A percentile compares a stretch with the other conserved stretches of the same genome.
These are phyloP conservation scores for Trametes gibbosa DNA, from an alignment of 768 basidiomycete species.

Conservation along the genomic window DNA sequence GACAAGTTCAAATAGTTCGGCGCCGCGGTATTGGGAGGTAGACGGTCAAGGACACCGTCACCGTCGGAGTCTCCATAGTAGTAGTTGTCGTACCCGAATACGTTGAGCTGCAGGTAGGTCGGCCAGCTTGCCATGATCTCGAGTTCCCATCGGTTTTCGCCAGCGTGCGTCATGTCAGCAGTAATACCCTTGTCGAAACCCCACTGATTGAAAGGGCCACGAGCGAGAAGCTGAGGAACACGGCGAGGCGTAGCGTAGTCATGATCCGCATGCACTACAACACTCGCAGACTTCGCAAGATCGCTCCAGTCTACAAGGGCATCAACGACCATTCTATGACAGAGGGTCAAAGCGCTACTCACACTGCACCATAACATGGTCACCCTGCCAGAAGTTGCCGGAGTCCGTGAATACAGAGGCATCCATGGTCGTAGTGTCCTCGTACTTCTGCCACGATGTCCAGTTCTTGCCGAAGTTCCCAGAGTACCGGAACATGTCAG, in stretches of 20 bases:
- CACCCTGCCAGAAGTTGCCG: slow-evolving; percentile 70
- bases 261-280: slow-evolving; percentile 76
- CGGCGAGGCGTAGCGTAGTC: slow-evolving; percentile 63
- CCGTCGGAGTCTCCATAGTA: slow-evolving; percentile 90
- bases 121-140: slow-evolving; percentile 93
- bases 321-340: background rate
- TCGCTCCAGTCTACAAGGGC: slow-evolving; percentile 69
- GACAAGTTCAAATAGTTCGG: slow-evolving; percentile 92
- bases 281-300: slow-evolving; percentile 55
- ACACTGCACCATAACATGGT: slow-evolving; percentile 91
- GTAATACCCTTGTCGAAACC: slow-evolving; percentile 84
- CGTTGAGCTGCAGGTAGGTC: slow-evolving; percentile 84
- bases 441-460: slow-evolving; percentile 79
- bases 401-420: slow-evolving; percentile 47
- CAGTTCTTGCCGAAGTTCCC: slow-evolving; percentile 85
- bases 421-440: slow-evolving; percentile 66
- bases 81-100: slow-evolving; percentile 88
- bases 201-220: slow-evolving; percentile 91
- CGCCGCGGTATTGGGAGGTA: slow-evolving; percentile 83
- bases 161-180: slow-evolving; percentile 62
- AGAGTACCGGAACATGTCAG: slow-evolving; percentile 84
- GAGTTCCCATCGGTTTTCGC: slow-evolving; percentile 74
- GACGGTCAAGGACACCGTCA: slow-evolving; percentile 85
- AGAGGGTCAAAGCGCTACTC: slow-evolving; percentile 27
- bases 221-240: slow-evolving; percentile 82